Percentiles rank a stretch among this genome's conserved stretches.
Conservation (phyloP, 305 asterid genomes). For the Fraxinus platypoda region DNA sequence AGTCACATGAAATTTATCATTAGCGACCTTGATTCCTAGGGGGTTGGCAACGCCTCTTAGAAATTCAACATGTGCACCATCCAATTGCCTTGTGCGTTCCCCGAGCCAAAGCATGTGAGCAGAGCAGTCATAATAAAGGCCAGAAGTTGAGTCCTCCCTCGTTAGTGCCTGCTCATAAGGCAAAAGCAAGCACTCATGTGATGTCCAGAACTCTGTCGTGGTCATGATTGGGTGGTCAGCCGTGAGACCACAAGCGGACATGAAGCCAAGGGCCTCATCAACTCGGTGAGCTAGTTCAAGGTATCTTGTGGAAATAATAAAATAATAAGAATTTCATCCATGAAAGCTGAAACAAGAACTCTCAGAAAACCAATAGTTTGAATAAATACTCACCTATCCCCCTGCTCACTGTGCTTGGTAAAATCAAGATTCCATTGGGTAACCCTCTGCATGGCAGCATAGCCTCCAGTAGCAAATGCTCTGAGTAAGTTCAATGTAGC, state of each 20-base stretch:
- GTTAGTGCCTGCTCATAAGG: conserved; percentile 71
- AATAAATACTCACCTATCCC: conserved; percentile 56
- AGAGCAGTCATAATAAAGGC: conserved; percentile 63
- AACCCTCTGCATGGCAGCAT: conserved; percentile 94
- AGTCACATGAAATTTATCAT: neutral
- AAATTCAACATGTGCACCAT: conserved; percentile 68
- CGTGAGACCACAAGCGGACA: conserved; percentile 65
- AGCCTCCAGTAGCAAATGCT: conserved; percentile 88
- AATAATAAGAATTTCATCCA: neutral
- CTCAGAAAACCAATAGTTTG: neutral
- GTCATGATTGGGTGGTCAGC: conserved; percentile 59
- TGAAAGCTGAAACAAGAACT: neutral
- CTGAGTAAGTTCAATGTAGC: conserved; percentile 82
- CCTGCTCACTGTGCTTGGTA: conserved; percentile 80
- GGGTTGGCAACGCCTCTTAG: conserved; percentile 66
- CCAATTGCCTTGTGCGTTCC: conserved; percentile 62
- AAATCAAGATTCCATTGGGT: conserved; percentile 90
- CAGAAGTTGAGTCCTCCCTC: conserved; percentile 65
- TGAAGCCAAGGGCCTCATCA: conserved; percentile 70
- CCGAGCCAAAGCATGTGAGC: conserved; percentile 77
- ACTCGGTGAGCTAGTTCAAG: conserved; percentile 61
- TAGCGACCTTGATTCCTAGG: conserved; percentile 60
- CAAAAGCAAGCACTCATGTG: conserved; percentile 67
- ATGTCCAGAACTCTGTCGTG: conserved; percentile 64
- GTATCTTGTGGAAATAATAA: conserved; percentile 5